A percentile compares a stretch with the other conserved stretches of the same genome.
Evolutionary conservation across 1,139 yeast genomes (phyloP).

Genomic region (Chernovozyma aurita): DNA sequence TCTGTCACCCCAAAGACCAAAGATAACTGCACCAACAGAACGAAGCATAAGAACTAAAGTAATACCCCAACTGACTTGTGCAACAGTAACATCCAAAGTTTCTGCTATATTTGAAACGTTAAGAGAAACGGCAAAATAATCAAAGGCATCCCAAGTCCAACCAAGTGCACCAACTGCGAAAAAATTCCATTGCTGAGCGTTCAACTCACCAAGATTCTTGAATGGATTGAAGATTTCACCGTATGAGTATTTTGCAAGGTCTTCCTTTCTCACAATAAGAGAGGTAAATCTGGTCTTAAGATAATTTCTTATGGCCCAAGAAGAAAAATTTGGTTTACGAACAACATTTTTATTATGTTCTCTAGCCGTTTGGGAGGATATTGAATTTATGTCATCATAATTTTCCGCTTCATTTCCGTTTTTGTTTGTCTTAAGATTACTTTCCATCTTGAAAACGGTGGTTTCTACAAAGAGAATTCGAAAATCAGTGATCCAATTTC

Average conservation of each 20-base stretch:
- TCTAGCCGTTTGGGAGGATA: constrained; percentile 11
- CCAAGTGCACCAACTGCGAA: constrained; percentile 31
- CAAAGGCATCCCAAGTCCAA: constrained; percentile 46
- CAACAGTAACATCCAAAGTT: constrained; percentile 21
- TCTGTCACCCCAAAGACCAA: constrained; percentile 36
- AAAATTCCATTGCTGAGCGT: constrained; percentile 32
- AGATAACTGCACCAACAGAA: constrained; percentile 37
- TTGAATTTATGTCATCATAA: constrained; percentile 2
- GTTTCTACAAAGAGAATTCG: too few species aligned
- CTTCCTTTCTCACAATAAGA: constrained; percentile 29
- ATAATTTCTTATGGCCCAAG: constrained; percentile 22
- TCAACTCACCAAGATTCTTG: constrained; percentile 23
- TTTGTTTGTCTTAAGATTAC: neutral
- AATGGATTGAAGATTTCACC: constrained; percentile 34
- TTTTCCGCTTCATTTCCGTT: neutral
- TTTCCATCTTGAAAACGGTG: neutral
- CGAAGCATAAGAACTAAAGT: constrained; percentile 44
- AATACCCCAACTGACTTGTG: constrained; percentile 39
- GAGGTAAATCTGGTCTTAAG: constrained; percentile 26
- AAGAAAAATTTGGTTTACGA: constrained; percentile 28
- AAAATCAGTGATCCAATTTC: too few species aligned
- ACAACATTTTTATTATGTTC: constrained; percentile 30
- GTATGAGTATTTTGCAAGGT: constrained; percentile 22
- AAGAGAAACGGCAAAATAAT: constrained; percentile 35
- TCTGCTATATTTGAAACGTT: constrained; percentile 29